Conservation (phyloP, 176 grass and related monocot genomes). For the Pontederia crassipes region DNA sequence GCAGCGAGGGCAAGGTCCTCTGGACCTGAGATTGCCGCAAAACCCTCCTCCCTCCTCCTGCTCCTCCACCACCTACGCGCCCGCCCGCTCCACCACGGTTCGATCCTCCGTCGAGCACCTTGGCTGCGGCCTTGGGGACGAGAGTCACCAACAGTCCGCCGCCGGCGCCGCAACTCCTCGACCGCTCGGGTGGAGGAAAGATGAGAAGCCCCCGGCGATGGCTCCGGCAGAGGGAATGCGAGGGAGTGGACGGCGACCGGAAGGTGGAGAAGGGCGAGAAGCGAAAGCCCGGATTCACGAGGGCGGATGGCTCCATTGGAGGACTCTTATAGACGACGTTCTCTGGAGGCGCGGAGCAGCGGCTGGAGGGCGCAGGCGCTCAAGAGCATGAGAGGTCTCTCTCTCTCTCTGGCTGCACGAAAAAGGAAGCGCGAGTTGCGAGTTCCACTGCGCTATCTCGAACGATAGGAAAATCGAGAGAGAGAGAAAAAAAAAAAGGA, state of each 20-base stretch:
- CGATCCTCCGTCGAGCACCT: slow-evolving; percentile 28
- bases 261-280: background rate
- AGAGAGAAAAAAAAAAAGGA: no score
- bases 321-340: background rate
- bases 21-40: slow-evolving; percentile 55
- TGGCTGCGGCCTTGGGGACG: slow-evolving; percentile 23
- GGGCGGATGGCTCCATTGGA: slow-evolving; percentile 58
- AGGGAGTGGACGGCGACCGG: slow-evolving; percentile 6
- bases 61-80: slow-evolving; percentile 1
- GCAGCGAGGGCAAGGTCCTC: slow-evolving; percentile 10
- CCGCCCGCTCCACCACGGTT: slow-evolving; percentile 23
- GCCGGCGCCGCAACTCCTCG: background rate
- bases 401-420: no score
- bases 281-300: slow-evolving; percentile 27
- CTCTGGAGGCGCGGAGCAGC: background rate
- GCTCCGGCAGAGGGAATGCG: background rate
- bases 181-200: slow-evolving; percentile 11
- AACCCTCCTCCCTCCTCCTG: slow-evolving; percentile 29
- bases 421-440: no score
- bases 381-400: no score
- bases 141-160: slow-evolving; percentile 7
- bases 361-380: background rate
- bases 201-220: slow-evolving; percentile 2
- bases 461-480: no score
- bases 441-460: no score